Percentiles rank a stretch among this genome's conserved stretches.
Evolutionary conservation across 2,329 filamentous ascomycete genomes (phyloP).

Genomic region (Beauveria rudraprayagi): DNA sequence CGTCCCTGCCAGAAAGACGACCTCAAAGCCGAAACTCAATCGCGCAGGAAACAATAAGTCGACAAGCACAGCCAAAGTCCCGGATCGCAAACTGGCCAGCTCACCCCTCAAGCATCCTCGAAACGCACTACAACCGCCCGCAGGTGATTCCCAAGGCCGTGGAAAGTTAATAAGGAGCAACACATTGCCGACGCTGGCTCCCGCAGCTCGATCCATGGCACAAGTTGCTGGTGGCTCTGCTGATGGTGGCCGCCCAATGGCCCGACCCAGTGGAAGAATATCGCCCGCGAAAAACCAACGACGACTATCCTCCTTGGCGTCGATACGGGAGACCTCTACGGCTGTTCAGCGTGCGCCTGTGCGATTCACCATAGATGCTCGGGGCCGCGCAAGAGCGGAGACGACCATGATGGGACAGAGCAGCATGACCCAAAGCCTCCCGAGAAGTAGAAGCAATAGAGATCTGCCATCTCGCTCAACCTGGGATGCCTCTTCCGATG

Average conservation of each 20-base stretch:
- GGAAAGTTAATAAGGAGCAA: conserved; percentile 30
- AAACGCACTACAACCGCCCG: conserved; percentile 44
- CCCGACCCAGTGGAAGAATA: conserved; percentile 37
- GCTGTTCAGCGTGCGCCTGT: conserved; percentile 46
- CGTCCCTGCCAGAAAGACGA: background rate
- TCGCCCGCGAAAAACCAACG: conserved; percentile 47
- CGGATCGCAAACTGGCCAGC: conserved; percentile 34
- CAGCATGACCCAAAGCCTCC: conserved; percentile 19
- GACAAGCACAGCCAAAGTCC: conserved; percentile 34
- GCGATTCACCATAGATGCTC: conserved; percentile 56
- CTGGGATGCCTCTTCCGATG: conserved; percentile 39
- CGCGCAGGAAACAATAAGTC: conserved; percentile 35
- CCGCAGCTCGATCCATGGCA: conserved; percentile 32
- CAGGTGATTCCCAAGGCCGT: conserved; percentile 45
- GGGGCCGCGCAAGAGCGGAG: conserved; percentile 50
- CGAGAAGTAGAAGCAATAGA: conserved; percentile 22
- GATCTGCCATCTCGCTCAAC: conserved; percentile 24
- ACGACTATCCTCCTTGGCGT: conserved; percentile 43
- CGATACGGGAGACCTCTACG: conserved; percentile 47
- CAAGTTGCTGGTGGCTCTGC: conserved; percentile 24
- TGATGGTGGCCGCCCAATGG: conserved; percentile 27
- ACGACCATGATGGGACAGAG: conserved; percentile 33
- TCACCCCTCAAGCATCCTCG: conserved; percentile 45
- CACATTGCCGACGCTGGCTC: conserved; percentile 39
- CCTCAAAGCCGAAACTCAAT: conserved; percentile 22